phyloP scores from a whole-genome alignment of 164 flowering plant species.

The Dillenia turbinata region DNA sequence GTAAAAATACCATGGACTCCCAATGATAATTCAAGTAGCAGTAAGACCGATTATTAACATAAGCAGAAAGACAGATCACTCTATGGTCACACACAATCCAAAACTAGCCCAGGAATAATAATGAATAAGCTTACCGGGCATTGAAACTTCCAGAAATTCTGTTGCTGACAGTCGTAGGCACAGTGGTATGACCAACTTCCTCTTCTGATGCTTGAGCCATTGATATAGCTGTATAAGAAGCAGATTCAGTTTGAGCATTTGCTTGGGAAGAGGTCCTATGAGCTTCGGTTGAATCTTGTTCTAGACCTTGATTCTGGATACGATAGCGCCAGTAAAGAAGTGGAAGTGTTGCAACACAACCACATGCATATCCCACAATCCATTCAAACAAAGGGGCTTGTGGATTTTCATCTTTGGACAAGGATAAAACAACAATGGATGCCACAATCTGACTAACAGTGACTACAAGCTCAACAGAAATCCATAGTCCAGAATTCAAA shows the following conservation, averaged over 20 bases:
- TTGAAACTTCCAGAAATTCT: no score
- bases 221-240: constrained; percentile 4
- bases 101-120: no score
- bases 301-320: constrained; percentile 17
- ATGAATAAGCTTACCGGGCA: no score
- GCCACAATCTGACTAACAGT: constrained; percentile 31
- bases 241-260: not conserved
- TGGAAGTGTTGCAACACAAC: constrained; percentile 31
- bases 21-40: no score
- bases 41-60: no score
- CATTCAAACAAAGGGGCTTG: constrained; percentile 25
- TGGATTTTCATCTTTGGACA: constrained; percentile 29
- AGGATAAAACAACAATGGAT: constrained; percentile 24
- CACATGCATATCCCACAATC: constrained; percentile 35
- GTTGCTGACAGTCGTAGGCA: not conserved
- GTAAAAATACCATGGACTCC: no score
- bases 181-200: constrained; percentile 11
- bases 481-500: constrained; percentile 29
- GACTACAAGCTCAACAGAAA: constrained; percentile 29
- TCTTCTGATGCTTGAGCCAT: constrained; percentile 5
- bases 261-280: constrained; percentile 14
- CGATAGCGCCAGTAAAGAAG: constrained; percentile 31
- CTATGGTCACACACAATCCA: no score
- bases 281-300: constrained; percentile 16
- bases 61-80: no score